These are phyloP conservation scores for Lentinula detonsa DNA, from an alignment of 768 basidiomycete species.

Conservation along the genomic window DNA sequence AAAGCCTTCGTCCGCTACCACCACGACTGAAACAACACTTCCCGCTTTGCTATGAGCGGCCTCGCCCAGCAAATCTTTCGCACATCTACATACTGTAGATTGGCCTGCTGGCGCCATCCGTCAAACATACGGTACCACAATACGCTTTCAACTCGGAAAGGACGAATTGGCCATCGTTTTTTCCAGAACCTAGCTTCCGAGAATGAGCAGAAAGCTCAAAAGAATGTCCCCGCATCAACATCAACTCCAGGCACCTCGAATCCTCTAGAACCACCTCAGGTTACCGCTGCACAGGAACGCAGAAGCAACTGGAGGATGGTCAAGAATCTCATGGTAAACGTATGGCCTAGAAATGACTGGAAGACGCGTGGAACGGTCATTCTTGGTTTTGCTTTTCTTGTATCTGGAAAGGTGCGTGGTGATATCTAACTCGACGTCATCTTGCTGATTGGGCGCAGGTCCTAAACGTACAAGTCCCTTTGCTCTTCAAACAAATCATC, in stretches of 20 bases:
- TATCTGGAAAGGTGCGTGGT: conserved; percentile 73
- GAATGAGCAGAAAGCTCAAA: not conserved
- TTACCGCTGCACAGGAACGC: conserved; percentile 40
- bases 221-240: not conserved
- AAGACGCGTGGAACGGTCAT: conserved; percentile 77
- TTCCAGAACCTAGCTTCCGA: not conserved
- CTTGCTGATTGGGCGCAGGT: conserved; percentile 38
- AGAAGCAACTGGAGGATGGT: conserved; percentile 84
- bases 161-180: not conserved
- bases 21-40: not conserved
- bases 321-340: conserved; percentile 74
- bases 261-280: not conserved
- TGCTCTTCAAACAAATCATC: conserved; percentile 88
- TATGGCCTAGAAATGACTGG: conserved; percentile 90
- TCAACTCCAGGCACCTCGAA: not conserved
- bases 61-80: not conserved
- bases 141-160: not conserved
- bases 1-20: not conserved
- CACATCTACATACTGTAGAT: not conserved
- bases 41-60: not conserved
- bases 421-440: not conserved
- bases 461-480: conserved; percentile 96
- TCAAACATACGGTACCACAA: not conserved
- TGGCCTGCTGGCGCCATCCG: not conserved
- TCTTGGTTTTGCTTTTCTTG: conserved; percentile 71